These are phyloP conservation scores for Aureobasidium namibiae DNA, from an alignment of 2,329 filamentous ascomycete genomes.

Conservation along the genomic window DNA sequence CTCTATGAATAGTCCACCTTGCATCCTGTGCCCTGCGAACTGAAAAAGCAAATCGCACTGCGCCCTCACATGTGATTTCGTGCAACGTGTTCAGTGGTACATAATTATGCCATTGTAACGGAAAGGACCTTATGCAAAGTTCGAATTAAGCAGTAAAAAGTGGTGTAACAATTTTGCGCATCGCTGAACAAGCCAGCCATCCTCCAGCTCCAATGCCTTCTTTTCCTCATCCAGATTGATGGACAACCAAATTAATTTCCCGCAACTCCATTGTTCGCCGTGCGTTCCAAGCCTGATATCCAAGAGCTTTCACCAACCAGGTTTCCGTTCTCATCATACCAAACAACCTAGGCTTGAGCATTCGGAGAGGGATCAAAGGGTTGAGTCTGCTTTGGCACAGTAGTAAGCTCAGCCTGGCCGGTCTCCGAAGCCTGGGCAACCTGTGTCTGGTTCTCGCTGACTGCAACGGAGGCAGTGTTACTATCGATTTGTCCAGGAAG, in stretches of 20 bases:
- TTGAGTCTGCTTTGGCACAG: not conserved
- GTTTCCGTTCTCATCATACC: not conserved
- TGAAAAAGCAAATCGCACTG: not conserved
- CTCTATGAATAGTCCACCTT: conserved; percentile 5
- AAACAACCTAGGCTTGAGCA: conserved; percentile 4
- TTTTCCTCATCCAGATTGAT: not conserved
- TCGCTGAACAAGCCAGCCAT: not conserved
- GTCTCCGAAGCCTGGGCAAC: not conserved
- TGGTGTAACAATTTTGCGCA: conserved; percentile 5
- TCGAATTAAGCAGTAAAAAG: not conserved
- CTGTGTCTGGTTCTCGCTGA: not conserved
- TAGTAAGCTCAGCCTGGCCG: not conserved
- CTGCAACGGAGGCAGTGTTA: not conserved
- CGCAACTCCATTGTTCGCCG: not conserved
- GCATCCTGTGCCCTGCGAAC: not conserved
- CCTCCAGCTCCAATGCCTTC: not conserved
- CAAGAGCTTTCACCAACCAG: not conserved
- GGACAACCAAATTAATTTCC: not conserved
- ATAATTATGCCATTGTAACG: too few species aligned
- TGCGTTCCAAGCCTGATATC: not conserved
- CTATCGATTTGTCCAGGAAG: not conserved
- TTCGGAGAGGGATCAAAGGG: not conserved
- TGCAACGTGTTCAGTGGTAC: not conserved
- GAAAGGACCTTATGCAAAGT: not conserved
- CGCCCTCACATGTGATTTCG: not conserved